Evolutionary conservation across 2,329 filamentous ascomycete genomes (phyloP).

Genomic region (Lasiodiplodia citricola): DNA sequence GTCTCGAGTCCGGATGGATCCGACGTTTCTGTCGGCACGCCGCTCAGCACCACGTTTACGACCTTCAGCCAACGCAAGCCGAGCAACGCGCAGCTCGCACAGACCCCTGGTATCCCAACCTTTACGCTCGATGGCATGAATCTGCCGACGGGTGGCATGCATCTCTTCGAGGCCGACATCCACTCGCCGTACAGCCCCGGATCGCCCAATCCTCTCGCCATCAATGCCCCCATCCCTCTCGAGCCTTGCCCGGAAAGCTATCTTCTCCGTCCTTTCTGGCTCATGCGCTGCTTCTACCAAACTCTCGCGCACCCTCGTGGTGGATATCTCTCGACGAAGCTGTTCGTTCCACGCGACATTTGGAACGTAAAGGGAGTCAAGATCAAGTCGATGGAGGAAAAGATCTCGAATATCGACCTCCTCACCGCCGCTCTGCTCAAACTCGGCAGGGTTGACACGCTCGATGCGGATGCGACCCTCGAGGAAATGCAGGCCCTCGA

Average conservation of each 20-base stretch:
- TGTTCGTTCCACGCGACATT: slow-evolving; percentile 90
- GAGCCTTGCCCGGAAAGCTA: slow-evolving; percentile 91
- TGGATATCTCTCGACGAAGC: slow-evolving; percentile 86
- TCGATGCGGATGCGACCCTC: slow-evolving; percentile 87
- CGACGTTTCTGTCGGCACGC: slow-evolving; percentile 75
- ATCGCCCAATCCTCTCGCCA: slow-evolving; percentile 66
- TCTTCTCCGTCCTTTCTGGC: slow-evolving; percentile 93
- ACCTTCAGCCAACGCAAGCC: slow-evolving; percentile 52
- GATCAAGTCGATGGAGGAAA: slow-evolving; percentile 89
- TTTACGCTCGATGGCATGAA: slow-evolving; percentile 63
- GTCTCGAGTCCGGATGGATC: slow-evolving; percentile 63
- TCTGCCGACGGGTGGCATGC: slow-evolving; percentile 69
- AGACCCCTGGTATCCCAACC: slow-evolving; percentile 69
- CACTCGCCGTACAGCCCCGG: slow-evolving; percentile 69
- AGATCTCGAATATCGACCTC: slow-evolving; percentile 88
- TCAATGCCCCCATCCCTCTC: slow-evolving; percentile 74
- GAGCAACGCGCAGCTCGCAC: slow-evolving; percentile 64
- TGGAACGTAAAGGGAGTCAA: slow-evolving; percentile 96
- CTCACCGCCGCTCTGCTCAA: slow-evolving; percentile 88
- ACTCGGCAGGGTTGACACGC: slow-evolving; percentile 81
- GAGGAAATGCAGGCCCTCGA: slow-evolving; percentile 95
- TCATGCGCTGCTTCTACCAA: slow-evolving; percentile 93
- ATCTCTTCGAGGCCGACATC: slow-evolving; percentile 84
- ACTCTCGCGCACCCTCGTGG: slow-evolving; percentile 90
- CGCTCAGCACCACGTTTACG: slow-evolving; percentile 71